phyloP scores from a whole-genome alignment of 768 basidiomycete genomes.

The Russula compacta region DNA sequence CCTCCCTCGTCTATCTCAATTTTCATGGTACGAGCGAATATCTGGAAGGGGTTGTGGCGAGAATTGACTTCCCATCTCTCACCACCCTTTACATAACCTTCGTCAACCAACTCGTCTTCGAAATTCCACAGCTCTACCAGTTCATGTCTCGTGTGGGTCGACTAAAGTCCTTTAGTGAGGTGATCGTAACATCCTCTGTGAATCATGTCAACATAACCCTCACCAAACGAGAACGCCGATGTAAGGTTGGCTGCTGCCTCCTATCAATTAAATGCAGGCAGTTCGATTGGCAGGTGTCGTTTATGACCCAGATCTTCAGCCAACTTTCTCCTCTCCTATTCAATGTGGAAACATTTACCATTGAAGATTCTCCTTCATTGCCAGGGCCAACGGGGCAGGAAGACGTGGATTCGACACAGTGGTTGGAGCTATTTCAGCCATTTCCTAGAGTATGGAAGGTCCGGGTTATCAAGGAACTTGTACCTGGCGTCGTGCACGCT shows the following conservation, averaged over 20 bases:
- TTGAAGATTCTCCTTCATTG: neutral
- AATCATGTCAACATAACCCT: neutral
- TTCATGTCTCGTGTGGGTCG: neutral
- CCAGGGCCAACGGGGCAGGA: neutral
- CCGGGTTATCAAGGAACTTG: neutral
- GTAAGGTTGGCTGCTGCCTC: too few species aligned
- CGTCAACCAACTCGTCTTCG: neutral
- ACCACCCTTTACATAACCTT: neutral
- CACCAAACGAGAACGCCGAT: too few species aligned
- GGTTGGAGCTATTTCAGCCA: neutral
- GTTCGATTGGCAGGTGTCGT: neutral
- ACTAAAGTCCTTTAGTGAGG: neutral
- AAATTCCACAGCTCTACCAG: neutral
- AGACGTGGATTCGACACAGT: neutral
- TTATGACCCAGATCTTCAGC: neutral
- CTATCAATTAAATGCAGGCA: neutral
- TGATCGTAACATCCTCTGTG: neutral
- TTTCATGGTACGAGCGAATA: slow-evolving; percentile 3
- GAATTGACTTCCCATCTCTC: neutral
- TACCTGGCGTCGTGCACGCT: neutral
- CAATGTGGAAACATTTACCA: neutral
- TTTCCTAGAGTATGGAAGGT: neutral
- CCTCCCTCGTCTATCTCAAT: neutral
- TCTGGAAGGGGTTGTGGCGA: neutral
- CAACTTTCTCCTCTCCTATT: neutral